Conservation (phyloP, 768 basidiomycete genomes). For the Infundibulicybe gibba region DNA sequence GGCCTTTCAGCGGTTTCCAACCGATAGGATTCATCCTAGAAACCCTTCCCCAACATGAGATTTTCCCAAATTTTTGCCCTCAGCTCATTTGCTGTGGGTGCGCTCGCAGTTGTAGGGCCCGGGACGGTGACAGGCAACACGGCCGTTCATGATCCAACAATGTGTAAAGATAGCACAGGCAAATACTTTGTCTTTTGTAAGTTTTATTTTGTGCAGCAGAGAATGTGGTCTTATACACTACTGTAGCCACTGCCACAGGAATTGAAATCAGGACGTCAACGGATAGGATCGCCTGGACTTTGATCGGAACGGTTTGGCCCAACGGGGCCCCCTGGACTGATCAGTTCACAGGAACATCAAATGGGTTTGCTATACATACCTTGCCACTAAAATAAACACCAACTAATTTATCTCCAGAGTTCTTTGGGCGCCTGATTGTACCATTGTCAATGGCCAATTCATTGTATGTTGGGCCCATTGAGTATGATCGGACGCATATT, state of each 20-base stretch:
- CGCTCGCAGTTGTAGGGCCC: constrained; percentile 28
- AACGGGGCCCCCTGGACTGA: constrained; percentile 49
- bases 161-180: constrained; percentile 45
- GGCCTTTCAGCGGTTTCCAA: too few relatives aligned
- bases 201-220: constrained; percentile 6
- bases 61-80: constrained; percentile 4
- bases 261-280: constrained; percentile 42
- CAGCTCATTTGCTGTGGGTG: constrained; percentile 5
- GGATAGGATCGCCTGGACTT: constrained; percentile 38
- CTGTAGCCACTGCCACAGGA: constrained; percentile 35
- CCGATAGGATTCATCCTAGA: too few relatives aligned
- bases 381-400: neutral
- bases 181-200: constrained; percentile 47
- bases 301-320: constrained; percentile 42
- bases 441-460: constrained; percentile 24
- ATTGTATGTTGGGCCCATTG: constrained; percentile 17
- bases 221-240: too few relatives aligned
- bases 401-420: constrained; percentile 15
- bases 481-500: neutral
- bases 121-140: constrained; percentile 36
- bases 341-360: constrained; percentile 39
- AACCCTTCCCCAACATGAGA: constrained; percentile 4
- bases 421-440: constrained; percentile 38
- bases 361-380: constrained; percentile 27
- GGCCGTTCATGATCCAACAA: constrained; percentile 42